These are phyloP conservation scores for Phylloporus scabripes DNA, from an alignment of 768 basidiomycete species.

Conservation along the genomic window DNA sequence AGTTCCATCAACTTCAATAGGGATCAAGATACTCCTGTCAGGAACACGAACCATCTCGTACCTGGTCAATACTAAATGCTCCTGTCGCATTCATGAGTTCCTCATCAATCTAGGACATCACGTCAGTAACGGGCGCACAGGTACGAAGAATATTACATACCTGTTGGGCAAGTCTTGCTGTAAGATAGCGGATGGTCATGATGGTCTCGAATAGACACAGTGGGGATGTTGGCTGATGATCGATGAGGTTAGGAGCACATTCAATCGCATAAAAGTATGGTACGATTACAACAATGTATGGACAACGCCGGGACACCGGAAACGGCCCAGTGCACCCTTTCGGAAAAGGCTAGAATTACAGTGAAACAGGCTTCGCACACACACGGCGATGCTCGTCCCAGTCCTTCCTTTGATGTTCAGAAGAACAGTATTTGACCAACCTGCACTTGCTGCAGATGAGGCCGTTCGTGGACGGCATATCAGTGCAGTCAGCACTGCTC, in stretches of 20 bases:
- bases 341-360: constrained; percentile 5
- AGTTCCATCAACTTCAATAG: constrained; percentile 82
- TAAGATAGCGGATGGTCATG: constrained; percentile 61
- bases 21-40: neutral
- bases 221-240: neutral
- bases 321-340: neutral
- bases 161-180: constrained; percentile 73
- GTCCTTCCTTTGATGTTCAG: constrained; percentile 68
- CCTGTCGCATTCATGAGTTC: constrained; percentile 87
- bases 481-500: constrained; percentile 35
- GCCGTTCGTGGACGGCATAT: constrained; percentile 35
- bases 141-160: constrained; percentile 29
- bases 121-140: neutral
- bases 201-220: neutral
- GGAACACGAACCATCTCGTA: constrained; percentile 21
- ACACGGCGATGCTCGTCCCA: constrained; percentile 77
- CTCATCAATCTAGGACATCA: constrained; percentile 71
- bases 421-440: constrained; percentile 72
- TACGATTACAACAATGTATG: constrained; percentile 7
- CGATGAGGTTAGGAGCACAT: neutral
- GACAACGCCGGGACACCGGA: neutral
- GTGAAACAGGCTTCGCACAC: constrained; percentile 39
- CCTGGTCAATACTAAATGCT: constrained; percentile 94
- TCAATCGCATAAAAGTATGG: neutral
- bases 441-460: constrained; percentile 74